Base-by-base conservation (phyloP, 2,329 filamentous ascomycete species). In the Plenodomus tracheiphilus region DNA sequence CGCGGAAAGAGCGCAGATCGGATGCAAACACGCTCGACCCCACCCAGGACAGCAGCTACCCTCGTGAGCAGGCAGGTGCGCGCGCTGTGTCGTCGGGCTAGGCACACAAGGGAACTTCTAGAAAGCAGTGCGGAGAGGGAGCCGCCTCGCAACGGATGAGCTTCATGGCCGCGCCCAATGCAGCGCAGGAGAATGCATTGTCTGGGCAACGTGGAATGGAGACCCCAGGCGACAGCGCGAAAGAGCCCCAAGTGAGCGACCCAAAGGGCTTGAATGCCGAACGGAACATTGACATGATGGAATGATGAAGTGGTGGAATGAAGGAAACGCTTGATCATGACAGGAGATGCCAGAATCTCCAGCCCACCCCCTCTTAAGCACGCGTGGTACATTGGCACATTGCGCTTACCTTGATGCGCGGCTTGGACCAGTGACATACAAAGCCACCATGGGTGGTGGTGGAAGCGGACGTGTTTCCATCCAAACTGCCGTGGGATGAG, bases 1-100 rank as follows among this genome's bases (percentile, higher is more conserved):
- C 28, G 13, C 6, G 28, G 28, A 32, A 32, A 32, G 28, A 32
- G 28, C 28, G 28, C 28, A 32, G 44, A 43, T 49, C 40, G 42
- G 32, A 53, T 44, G 63, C 54, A 65, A 66, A 67, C 57, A 41
- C 49, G 37, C 52, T 50, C 48, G 52, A 25, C 22, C 52, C 46
- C 21, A 41, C 37, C 43, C 11, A 44, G 39, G 48, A 46, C 54
- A 57, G 44, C 28, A 41, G 53, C 53, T 58, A 41, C 17, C 15
- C 46, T 44, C 44, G 44, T 28, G 43, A 51, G 41, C 9, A 43
- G 51, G 54, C 53, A 60, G 48, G 43, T 16, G 49, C 54, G 15
- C 11, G 22, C 43, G 21, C 25, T 43, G 20, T 52, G 38, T 25
- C 39, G 10, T 39, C 2, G 11, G 38, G 38, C 15, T 37, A n/a